A percentile compares a stretch with the other conserved stretches of the same genome.
Evolutionary conservation across 148 eudicot genomes (phyloP).

Genomic region (Rhododendron williamsianum): DNA sequence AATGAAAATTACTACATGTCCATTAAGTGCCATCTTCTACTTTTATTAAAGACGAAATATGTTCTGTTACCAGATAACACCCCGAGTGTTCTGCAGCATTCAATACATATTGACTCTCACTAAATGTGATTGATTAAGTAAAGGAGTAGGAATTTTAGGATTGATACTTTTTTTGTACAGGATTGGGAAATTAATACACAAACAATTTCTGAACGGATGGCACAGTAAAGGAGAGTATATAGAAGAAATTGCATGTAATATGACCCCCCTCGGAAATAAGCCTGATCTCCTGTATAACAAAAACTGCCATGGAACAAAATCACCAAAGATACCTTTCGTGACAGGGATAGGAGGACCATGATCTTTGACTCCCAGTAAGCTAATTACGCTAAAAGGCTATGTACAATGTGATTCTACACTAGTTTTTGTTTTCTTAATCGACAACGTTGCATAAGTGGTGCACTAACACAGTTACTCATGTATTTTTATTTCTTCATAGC

Average conservation of each 20-base stretch:
- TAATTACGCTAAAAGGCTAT: not conserved
- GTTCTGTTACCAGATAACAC: not conserved
- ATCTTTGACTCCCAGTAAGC: not conserved
- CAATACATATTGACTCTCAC: not conserved
- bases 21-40: not conserved
- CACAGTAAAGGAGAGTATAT: not conserved
- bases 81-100: not conserved
- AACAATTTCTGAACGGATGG: not conserved
- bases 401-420: not conserved
- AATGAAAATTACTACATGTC: not conserved
- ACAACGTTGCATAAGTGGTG: not conserved
- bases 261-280: not conserved
- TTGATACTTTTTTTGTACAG: not conserved
- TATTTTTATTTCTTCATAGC: not conserved
- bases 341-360: not conserved
- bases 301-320: not conserved
- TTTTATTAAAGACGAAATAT: not conserved
- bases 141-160: not conserved
- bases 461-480: not conserved
- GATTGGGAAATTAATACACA: not conserved
- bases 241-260: not conserved
- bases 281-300: not conserved
- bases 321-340: not conserved
- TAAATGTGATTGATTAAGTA: not conserved
- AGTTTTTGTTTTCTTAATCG: not conserved